Base-by-base conservation (phyloP, 495 filamentous ascomycete species). In the Aspergillus biplanus region DNA sequence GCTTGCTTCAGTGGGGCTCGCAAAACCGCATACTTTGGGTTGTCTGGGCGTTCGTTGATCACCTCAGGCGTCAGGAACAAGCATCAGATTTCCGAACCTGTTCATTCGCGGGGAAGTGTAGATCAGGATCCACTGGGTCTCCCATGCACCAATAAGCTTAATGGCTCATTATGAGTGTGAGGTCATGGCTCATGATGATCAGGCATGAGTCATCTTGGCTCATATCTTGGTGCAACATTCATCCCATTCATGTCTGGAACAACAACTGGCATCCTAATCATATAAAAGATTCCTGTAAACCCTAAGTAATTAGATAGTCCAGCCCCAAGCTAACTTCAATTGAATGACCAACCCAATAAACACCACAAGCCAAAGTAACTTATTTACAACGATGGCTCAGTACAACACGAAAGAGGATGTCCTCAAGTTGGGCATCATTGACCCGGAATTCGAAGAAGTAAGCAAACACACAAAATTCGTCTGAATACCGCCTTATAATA, bases 381-480 rank as follows among this genome's bases (percentile, higher is more conserved):
- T 9, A 58, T 33, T 0, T 7, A 49, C 34, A 21, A 49, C 47
- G 11, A 68, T 68, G 62, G 52, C 65, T 50, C 55, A 57, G n/a
- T 68, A 65, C 27, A 68, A 34, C 49, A 65, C 66, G 6, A 65
- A 46, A 57, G 74, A 77, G 66, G 71, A 71, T 55, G 66, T 76
- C 44, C 63, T 68, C 18, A 68, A 68, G 16, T 65, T 75, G 27
- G 73, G 74, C 12, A 56, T 73, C 35, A 72, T 78, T 44, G 73
- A 78, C 59, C 74, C 74, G 1, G 66, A 69, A 33, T 66, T 78
- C 44, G 68, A 62, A 57, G 74, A 71, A n/a, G 74, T 76, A 59
- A 33, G 37, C 31, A 6, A 62, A 2, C 35, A 4, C 7, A 46
- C 15, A 57, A 12, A 6, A 21, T 31, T 12, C 32, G 33, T 1